Base-by-base conservation (phyloP, 441 rosid species). In the Hypseocharis bilobata region DNA sequence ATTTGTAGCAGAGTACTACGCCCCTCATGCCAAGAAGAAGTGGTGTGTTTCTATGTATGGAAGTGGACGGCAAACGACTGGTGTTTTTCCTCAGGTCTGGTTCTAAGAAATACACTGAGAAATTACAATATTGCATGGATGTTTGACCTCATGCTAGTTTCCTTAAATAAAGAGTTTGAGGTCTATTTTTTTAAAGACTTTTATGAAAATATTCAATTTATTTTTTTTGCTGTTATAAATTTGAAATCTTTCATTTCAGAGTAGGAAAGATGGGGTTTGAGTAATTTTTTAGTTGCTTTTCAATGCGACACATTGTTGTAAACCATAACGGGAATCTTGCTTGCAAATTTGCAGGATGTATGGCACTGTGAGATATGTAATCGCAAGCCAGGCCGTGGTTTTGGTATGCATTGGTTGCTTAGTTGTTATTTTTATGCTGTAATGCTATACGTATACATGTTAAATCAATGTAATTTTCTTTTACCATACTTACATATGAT, bases 321-420 rank as follows among this genome's bases (percentile, higher is more conserved):
- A 71, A 44, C 42, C 36, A 44, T 65, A 32, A 16, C 59, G 51
- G 40, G n/a, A 16, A 49, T 51, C 14, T 38, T 68, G 1, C 27
- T 29, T 65, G 44, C 61, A 57, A 69, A 76, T 67, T 74, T 82
- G 77, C 89, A 93, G 99, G 99, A 93, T 70, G 91, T 84, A 74
- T 94, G 97, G 99, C 97, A 94, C 76, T 94, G 99, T 80, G 99
- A 89, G 77, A 94, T 93, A 75, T 93, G 99, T 77, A 89, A 86
- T 66, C 89, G 96, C 62, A 91, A 88, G 84, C 97, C 99, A 32
- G 97, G 99, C 60, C 95, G 99, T 73, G 99, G 99, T 54, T 93
- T 93, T 75, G 99, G 99, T 93, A 86, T 66, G 89, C 57, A 55
- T 20, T 26, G 55, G 51, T 62, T 10, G 44, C 29, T 17, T 29